Evolutionary conservation across 768 basidiomycete species (phyloP).

Genomic region (Calvatia gigantea): DNA sequence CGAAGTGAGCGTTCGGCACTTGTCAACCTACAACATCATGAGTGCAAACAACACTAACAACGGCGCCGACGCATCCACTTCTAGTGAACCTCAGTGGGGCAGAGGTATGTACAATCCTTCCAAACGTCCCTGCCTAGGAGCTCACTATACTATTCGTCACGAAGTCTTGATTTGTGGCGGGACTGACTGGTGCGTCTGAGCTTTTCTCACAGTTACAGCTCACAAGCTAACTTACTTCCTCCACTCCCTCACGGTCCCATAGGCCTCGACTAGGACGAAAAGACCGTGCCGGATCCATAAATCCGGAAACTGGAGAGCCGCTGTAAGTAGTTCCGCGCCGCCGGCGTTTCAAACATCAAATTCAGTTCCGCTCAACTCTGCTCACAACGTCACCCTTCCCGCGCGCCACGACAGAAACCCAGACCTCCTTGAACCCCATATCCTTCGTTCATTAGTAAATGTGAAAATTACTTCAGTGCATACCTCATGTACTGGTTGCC

Average conservation of each 20-base stretch:
- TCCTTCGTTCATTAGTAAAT: constrained; percentile 84
- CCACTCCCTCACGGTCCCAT: constrained; percentile 13
- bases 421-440: constrained; percentile 85
- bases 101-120: constrained; percentile 26
- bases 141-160: constrained; percentile 18
- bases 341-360: constrained; percentile 13
- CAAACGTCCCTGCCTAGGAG: constrained; percentile 13
- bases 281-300: constrained; percentile 51
- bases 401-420: constrained; percentile 42
- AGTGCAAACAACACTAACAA: constrained; percentile 7
- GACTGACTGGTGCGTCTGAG: constrained; percentile 71
- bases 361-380: constrained; percentile 6
- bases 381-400: constrained; percentile 1
- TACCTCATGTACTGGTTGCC: constrained; percentile 72
- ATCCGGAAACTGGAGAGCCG: constrained; percentile 36
- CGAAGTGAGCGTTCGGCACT: constrained; percentile 10
- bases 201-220: constrained; percentile 26
- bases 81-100: constrained; percentile 41
- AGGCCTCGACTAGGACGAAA: constrained; percentile 80
- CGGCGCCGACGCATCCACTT: constrained; percentile 5
- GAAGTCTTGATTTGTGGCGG: constrained; percentile 84
- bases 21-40: constrained; percentile 16
- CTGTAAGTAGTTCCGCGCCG: constrained; percentile 25
- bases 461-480: constrained; percentile 71
- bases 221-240: constrained; percentile 19